Evolutionary conservation across 2,329 filamentous ascomycete genomes (phyloP).

Genomic region (Gyromitra esculenta): DNA sequence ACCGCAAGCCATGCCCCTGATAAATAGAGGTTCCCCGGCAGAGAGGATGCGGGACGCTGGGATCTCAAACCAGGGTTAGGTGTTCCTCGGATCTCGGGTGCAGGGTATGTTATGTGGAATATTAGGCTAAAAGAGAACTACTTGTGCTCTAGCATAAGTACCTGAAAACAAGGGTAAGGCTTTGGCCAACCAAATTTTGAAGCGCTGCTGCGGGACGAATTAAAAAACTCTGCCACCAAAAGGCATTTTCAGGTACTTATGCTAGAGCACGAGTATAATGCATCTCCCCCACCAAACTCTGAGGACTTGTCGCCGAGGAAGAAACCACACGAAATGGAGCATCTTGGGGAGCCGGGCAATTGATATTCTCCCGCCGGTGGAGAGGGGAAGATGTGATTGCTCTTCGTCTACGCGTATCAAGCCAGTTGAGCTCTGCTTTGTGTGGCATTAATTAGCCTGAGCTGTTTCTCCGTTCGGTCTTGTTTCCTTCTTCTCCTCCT

Average conservation of each 20-base stretch:
- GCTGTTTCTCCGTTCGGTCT: not conserved
- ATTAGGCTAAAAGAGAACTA: constrained; percentile 30
- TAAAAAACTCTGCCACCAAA: no score
- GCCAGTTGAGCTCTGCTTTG: not conserved
- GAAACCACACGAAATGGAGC: not conserved
- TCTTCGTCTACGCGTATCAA: not conserved
- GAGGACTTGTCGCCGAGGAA: no score
- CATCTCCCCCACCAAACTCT: constrained; percentile 16
- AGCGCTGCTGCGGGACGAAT: no score
- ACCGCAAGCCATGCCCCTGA: not conserved
- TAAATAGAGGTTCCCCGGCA: not conserved
- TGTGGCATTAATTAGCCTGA: constrained; percentile 4
- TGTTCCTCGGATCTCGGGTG: not conserved
- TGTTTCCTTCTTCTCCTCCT: not conserved
- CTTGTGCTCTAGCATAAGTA: no score
- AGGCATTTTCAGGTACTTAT: no score
- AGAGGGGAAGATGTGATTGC: not conserved
- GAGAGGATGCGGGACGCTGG: constrained; percentile 13
- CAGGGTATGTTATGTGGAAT: not conserved
- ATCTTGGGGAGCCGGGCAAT: not conserved
- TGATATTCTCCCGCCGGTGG: not conserved
- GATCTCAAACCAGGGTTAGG: constrained; percentile 26
- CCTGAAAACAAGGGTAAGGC: no score
- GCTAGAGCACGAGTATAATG: no score
- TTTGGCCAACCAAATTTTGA: no score